These are phyloP conservation scores for Somion occarium DNA, from an alignment of 1,284 basidiomycete species.

Conservation along the genomic window DNA sequence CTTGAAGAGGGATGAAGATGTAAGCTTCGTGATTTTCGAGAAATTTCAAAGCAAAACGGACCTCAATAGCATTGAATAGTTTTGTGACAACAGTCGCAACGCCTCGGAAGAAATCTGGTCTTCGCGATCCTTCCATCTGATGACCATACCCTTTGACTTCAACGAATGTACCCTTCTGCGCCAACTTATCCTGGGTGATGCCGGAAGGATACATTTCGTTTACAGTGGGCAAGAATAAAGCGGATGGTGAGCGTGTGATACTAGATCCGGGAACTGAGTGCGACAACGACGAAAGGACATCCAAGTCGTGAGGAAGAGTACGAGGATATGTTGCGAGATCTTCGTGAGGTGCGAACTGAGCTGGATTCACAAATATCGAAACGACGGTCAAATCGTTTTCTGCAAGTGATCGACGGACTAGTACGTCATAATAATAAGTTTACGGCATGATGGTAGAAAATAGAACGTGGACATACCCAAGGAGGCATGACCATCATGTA, in stretches of 20 bases:
- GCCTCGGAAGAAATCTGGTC: slow-evolving; percentile 93
- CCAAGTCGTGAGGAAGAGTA: slow-evolving; percentile 67
- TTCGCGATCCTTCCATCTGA: slow-evolving; percentile 80
- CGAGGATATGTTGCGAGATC: slow-evolving; percentile 91
- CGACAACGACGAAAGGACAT: slow-evolving; percentile 37
- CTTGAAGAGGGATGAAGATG: slow-evolving; percentile 33
- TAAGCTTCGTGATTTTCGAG: neutral
- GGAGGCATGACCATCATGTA: slow-evolving; percentile 90
- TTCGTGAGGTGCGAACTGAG: slow-evolving; percentile 95
- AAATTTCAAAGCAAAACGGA: slow-evolving; percentile 22
- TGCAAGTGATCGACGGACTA: slow-evolving; percentile 66
- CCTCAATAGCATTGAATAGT: slow-evolving; percentile 90
- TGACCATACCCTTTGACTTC: slow-evolving; percentile 86
- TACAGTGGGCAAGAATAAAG: slow-evolving; percentile 77
- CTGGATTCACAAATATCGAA: slow-evolving; percentile 97
- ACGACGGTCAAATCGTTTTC: slow-evolving; percentile 87
- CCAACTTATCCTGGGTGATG: slow-evolving; percentile 71
- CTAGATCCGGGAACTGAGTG: slow-evolving; percentile 19
- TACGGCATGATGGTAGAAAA: slow-evolving; percentile 1
- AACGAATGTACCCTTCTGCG: slow-evolving; percentile 87
- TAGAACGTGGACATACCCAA: slow-evolving; percentile 55
- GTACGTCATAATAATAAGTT: slow-evolving; percentile 3
- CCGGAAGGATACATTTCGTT: slow-evolving; percentile 88
- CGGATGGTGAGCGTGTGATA: slow-evolving; percentile 44
- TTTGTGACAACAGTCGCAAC: slow-evolving; percentile 96